Evolutionary conservation across 176 grass and related monocot genomes (phyloP).

Genomic region (Eleusine coracana): DNA sequence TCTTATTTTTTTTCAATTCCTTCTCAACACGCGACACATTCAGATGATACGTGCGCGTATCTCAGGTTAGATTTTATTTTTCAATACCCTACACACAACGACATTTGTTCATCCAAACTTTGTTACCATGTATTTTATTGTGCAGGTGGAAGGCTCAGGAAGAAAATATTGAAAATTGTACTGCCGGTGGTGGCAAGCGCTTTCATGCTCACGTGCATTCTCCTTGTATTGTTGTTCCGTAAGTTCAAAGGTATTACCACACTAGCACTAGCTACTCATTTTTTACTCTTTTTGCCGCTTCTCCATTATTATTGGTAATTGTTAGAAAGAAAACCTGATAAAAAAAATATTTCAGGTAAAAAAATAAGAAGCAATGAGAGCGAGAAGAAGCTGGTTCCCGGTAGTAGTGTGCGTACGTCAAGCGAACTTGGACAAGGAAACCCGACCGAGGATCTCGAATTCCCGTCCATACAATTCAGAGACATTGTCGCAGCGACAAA

Average conservation of each 20-base stretch:
- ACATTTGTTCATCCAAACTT: not conserved
- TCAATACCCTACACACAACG: not conserved
- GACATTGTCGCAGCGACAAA: conserved; percentile 43
- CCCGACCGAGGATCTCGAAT: conserved; percentile 31
- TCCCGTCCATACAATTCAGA: conserved; percentile 44
- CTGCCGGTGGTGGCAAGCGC: conserved; percentile 9
- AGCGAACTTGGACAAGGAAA: conserved; percentile 20
- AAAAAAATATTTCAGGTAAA: conserved; percentile 16
- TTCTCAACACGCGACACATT: not conserved
- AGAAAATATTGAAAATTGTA: conserved; percentile 13
- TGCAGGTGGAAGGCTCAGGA: conserved; percentile 3
- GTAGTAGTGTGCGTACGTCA: conserved; percentile 1
- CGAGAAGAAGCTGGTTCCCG: conserved; percentile 28
- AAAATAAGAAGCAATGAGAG: not conserved
- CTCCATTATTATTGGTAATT: not conserved
- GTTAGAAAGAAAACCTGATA: not conserved
- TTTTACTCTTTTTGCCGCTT: not conserved
- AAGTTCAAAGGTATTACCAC: conserved; percentile 32
- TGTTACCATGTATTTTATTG: not conserved
- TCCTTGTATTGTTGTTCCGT: conserved; percentile 24
- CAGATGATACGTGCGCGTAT: not conserved
- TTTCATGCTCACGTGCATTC: conserved; percentile 27
- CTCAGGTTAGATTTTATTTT: not conserved
- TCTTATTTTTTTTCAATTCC: not conserved
- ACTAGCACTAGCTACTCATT: not conserved